These are phyloP conservation scores for Cyclaneusma minus DNA, from an alignment of 2,329 filamentous ascomycete genomes.

Conservation along the genomic window DNA sequence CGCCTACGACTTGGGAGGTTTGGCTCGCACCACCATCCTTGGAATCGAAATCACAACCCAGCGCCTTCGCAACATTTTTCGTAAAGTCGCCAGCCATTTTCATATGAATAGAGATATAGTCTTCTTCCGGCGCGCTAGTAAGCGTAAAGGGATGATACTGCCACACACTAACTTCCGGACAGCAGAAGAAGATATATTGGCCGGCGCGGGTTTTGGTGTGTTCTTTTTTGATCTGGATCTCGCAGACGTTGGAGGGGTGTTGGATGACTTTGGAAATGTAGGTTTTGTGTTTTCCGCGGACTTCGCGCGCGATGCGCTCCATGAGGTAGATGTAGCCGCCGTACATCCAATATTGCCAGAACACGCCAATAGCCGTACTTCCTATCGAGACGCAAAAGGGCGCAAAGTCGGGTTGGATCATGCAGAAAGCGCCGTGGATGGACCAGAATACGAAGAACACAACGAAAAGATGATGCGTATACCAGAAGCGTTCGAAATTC, in stretches of 20 bases:
- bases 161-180: slow-evolving; percentile 73
- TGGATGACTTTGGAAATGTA: slow-evolving; percentile 82
- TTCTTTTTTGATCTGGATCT: slow-evolving; percentile 87
- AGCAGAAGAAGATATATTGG: slow-evolving; percentile 82
- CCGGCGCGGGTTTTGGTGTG: slow-evolving; percentile 68
- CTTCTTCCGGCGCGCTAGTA: slow-evolving; percentile 76
- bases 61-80: slow-evolving; percentile 46
- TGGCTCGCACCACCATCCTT: slow-evolving; percentile 29
- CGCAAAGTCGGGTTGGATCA: slow-evolving; percentile 73
- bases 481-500: slow-evolving; percentile 86
- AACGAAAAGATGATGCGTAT: slow-evolving; percentile 77
- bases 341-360: slow-evolving; percentile 85
- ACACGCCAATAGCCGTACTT: slow-evolving; percentile 53
- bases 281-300: slow-evolving; percentile 68
- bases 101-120: slow-evolving; percentile 79
- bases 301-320: slow-evolving; percentile 65
- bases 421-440: slow-evolving; percentile 79
- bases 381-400: slow-evolving; percentile 62
- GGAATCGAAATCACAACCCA: slow-evolving; percentile 61
- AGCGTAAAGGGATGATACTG: slow-evolving; percentile 82
- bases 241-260: slow-evolving; percentile 76
- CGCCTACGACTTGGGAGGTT: slow-evolving; percentile 52
- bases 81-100: slow-evolving; percentile 76
- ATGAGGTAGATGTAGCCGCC: slow-evolving; percentile 66
- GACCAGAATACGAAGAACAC: slow-evolving; percentile 85